A percentile compares a stretch with the other conserved stretches of the same genome.
Evolutionary conservation across 257 asterid genomes (phyloP).

Genomic region (Scutellaria galericulata): DNA sequence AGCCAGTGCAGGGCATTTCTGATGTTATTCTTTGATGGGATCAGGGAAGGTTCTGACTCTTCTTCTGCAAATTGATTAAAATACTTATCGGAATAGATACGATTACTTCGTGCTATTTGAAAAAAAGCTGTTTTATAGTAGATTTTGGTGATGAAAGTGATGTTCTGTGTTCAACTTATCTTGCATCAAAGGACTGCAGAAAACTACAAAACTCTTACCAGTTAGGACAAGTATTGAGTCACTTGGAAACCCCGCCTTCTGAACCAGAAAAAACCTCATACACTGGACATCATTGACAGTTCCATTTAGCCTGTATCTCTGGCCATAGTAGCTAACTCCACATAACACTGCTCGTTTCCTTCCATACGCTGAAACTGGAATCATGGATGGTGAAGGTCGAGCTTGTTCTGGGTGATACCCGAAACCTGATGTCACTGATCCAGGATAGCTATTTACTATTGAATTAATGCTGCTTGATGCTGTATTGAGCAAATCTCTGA

Average conservation of each 20-base stretch:
- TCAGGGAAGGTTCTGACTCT: slow-evolving; percentile 46
- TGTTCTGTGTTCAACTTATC: not conserved
- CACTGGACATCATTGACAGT: slow-evolving; percentile 60
- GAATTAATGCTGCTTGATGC: slow-evolving; percentile 39
- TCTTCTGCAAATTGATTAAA: slow-evolving; percentile 49
- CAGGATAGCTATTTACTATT: slow-evolving; percentile 27
- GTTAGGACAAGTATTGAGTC: slow-evolving; percentile 62
- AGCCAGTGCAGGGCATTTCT: slow-evolving; percentile 62
- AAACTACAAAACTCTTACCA: slow-evolving; percentile 45
- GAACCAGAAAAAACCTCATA: slow-evolving; percentile 53
- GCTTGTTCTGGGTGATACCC: slow-evolving; percentile 25
- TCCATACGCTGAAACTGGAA: slow-evolving; percentile 44
- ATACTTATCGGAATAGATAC: slow-evolving; percentile 24
- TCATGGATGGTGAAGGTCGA: slow-evolving; percentile 34
- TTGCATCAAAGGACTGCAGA: not conserved
- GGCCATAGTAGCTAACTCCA: slow-evolving; percentile 65
- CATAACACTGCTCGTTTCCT: slow-evolving; percentile 68
- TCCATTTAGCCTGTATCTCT: slow-evolving; percentile 55
- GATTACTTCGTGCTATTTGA: not conserved
- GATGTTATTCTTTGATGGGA: slow-evolving; percentile 62
- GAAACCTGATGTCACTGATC: slow-evolving; percentile 23
- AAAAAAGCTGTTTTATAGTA: not conserved
- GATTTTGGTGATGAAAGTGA: slow-evolving; percentile 12
- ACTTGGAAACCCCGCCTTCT: slow-evolving; percentile 59
- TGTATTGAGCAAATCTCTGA: slow-evolving; percentile 32